These are phyloP conservation scores for Calycina herbarum DNA, from an alignment of 2,329 filamentous ascomycete species.

Conservation along the genomic window DNA sequence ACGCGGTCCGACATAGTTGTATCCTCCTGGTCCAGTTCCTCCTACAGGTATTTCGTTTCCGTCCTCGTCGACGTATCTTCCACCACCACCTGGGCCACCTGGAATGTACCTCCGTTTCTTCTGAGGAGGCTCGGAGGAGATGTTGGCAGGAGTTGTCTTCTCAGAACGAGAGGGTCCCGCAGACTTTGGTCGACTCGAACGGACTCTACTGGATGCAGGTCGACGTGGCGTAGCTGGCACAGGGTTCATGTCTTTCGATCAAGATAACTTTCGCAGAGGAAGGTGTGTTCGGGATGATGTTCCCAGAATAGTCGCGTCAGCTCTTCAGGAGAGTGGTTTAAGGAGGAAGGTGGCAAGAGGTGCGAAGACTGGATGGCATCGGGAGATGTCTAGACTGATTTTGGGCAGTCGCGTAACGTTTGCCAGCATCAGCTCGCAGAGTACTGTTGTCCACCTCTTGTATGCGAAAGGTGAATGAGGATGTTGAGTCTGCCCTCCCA, in stretches of 20 bases:
- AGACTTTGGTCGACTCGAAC: slow-evolving; percentile 32
- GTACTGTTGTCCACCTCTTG: not conserved
- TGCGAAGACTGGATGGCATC: slow-evolving; percentile 26
- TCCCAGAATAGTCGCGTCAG: slow-evolving; percentile 24
- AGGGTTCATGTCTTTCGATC: slow-evolving; percentile 25
- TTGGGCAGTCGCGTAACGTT: slow-evolving; percentile 20
- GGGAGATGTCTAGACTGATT: slow-evolving; percentile 13
- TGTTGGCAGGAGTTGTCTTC: slow-evolving; percentile 28
- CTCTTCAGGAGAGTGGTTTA: slow-evolving; percentile 16
- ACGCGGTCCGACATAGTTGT: slow-evolving; percentile 52
- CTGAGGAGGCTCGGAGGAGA: slow-evolving; percentile 46
- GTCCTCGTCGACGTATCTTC: slow-evolving; percentile 77
- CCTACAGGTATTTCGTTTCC: slow-evolving; percentile 58
- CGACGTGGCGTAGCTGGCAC: slow-evolving; percentile 30
- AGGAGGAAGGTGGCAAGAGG: slow-evolving; percentile 24
- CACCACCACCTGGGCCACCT: slow-evolving; percentile 82
- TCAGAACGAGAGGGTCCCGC: slow-evolving; percentile 26
- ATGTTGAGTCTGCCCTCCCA: not conserved
- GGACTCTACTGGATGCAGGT: slow-evolving; percentile 30
- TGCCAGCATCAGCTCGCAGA: slow-evolving; percentile 3
- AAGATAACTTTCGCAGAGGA: not conserved
- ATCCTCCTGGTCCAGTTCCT: slow-evolving; percentile 48
- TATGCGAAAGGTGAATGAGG: not conserved
- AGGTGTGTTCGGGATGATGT: slow-evolving; percentile 11
- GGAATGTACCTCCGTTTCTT: slow-evolving; percentile 79